Percentiles rank a stretch among this genome's conserved stretches.
These are phyloP conservation scores for Calonectria pseudoturangicola DNA, from an alignment of 2,329 filamentous ascomycete species.

Conservation along the genomic window DNA sequence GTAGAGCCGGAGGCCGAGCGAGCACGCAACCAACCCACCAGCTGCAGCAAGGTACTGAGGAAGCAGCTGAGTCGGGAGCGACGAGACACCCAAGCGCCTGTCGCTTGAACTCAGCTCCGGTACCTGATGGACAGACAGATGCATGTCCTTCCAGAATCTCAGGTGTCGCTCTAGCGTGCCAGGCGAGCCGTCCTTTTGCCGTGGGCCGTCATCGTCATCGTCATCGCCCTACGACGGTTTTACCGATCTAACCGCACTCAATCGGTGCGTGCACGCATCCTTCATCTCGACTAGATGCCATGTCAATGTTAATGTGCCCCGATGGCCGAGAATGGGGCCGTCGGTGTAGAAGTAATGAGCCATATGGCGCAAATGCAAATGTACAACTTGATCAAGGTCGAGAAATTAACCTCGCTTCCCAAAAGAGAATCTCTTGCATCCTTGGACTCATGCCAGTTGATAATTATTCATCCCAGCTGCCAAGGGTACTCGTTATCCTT, in stretches of 20 bases:
- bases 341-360: slow-evolving; percentile 5
- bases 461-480: slow-evolving; percentile 26
- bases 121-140: background rate
- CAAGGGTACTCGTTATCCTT: slow-evolving; percentile 33
- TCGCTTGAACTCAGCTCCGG: background rate
- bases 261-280: slow-evolving; percentile 16
- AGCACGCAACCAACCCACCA: slow-evolving; percentile 24
- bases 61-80: background rate
- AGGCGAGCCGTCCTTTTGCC: slow-evolving; percentile 6
- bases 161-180: slow-evolving; percentile 13
- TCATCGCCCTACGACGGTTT: slow-evolving; percentile 1
- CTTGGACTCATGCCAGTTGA: slow-evolving; percentile 12
- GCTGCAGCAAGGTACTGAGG: background rate
- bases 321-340: slow-evolving; percentile 16
- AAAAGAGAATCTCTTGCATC: slow-evolving; percentile 26
- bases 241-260: slow-evolving; percentile 25
- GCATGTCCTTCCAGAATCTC: slow-evolving; percentile 19
- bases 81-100: slow-evolving; percentile 19
- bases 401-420: slow-evolving; percentile 30
- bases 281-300: slow-evolving; percentile 22
- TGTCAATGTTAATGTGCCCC: background rate
- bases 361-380: slow-evolving; percentile 10
- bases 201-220: slow-evolving; percentile 7
- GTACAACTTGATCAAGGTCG: slow-evolving; percentile 11
- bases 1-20: slow-evolving; percentile 23